Conservation (phyloP, 352 stramenopile species). For the Phytophthora sojae region DNA sequence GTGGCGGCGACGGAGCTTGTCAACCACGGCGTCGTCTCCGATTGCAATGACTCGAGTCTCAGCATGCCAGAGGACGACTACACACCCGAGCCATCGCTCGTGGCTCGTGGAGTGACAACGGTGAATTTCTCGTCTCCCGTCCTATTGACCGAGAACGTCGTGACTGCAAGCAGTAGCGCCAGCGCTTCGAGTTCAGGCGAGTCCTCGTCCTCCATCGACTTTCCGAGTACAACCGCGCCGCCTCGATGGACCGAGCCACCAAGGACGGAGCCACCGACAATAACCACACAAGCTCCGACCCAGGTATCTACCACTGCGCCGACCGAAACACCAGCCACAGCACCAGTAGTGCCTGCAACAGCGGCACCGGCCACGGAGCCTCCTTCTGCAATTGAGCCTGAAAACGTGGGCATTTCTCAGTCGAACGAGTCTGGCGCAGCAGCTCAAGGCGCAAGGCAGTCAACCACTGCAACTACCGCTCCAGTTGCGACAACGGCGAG, state of each 20-base stretch:
- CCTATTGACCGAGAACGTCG: neutral
- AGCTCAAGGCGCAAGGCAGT: slow-evolving; percentile 5
- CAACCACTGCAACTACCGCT: neutral
- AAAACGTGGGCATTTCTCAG: neutral
- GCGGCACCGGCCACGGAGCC: neutral
- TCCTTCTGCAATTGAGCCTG: neutral
- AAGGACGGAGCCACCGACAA: neutral
- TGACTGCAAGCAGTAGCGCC: neutral
- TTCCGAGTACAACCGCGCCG: slow-evolving; percentile 5
- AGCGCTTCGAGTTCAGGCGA: slow-evolving; percentile 6
- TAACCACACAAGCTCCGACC: neutral
- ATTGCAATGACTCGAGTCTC: slow-evolving; percentile 15
- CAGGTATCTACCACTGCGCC: neutral
- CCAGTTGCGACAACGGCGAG: neutral
- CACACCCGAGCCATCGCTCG: slow-evolving; percentile 1
- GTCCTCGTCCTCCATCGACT: slow-evolving; percentile 10
- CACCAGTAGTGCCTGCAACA: neutral
- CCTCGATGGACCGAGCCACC: neutral
- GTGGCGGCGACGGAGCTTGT: neutral
- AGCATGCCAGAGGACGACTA: neutral
- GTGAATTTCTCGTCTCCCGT: slow-evolving; percentile 1
- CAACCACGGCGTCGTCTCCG: slow-evolving; percentile 7
- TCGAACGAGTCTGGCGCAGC: slow-evolving; percentile 15
- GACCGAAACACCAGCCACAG: neutral
- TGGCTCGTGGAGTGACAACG: neutral